Conservation (phyloP, 768 basidiomycete genomes). For the Mrakia hoshinonis region DNA sequence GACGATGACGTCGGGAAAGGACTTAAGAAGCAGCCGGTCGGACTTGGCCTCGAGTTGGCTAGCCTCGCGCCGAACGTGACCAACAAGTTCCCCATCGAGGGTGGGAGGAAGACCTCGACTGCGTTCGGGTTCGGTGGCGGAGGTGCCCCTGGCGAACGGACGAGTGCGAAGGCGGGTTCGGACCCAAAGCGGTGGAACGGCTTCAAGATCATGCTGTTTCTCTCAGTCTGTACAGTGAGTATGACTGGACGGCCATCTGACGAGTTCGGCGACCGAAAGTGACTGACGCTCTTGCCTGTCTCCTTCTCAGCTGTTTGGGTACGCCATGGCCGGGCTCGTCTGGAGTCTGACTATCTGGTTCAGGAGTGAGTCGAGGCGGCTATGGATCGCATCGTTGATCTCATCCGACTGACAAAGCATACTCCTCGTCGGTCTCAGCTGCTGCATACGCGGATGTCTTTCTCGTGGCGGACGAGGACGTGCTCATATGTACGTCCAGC, state of each 20-base stretch:
- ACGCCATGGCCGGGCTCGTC: conserved; percentile 49
- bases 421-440: conserved; percentile 42
- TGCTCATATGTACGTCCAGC: conserved; percentile 38
- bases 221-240: conserved; percentile 50
- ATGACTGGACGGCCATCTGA: no score
- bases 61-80: not conserved
- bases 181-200: conserved; percentile 47
- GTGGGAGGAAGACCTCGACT: conserved; percentile 31
- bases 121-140: not conserved
- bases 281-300: not conserved
- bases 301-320: conserved; percentile 44
- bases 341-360: conserved; percentile 55
- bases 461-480: conserved; percentile 49
- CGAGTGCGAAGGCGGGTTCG: not conserved
- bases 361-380: conserved; percentile 32
- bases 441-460: conserved; percentile 59
- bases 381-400: not conserved
- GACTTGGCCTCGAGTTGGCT: not conserved
- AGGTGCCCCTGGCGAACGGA: not conserved
- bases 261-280: not conserved
- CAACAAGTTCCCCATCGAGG: not conserved
- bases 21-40: not conserved
- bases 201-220: conserved; percentile 56
- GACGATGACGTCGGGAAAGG: not conserved
- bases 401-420: conserved; percentile 3